These are phyloP conservation scores for grape (Vitis vinifera) DNA, from an alignment of 164 flowering plant species.

Conservation along the genomic window ASM3070453v1 NC_081805.1:254501-255000, in stretches of 20 bases:
- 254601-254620: constrained; percentile 28
- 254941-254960: constrained; percentile 24
- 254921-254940: constrained; percentile 28
- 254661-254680: constrained; percentile 27
- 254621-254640: constrained; percentile 26
- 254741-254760: too few relatives aligned
- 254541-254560: constrained; percentile 29
- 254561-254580: constrained; percentile 28
- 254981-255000: constrained; percentile 28
- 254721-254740: too few relatives aligned
- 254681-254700: too few relatives aligned
- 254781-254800: constrained; percentile 28
- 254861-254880: constrained; percentile 35
- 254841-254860: constrained; percentile 25
- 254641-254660: constrained; percentile 25
- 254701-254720: neutral
- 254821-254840: constrained; percentile 21
- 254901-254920: constrained; percentile 28
- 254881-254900: constrained; percentile 31
- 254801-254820: constrained; percentile 22
- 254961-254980: constrained; percentile 30
- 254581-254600: constrained; percentile 28
- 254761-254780: constrained; percentile 19
- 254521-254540: constrained; percentile 28
- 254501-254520: constrained; percentile 32